Percentiles rank a stretch among this genome's conserved stretches.
These are phyloP conservation scores for Schizophyllum amplum DNA, from an alignment of 1,284 basidiomycete genomes.

Conservation along the genomic window DNA sequence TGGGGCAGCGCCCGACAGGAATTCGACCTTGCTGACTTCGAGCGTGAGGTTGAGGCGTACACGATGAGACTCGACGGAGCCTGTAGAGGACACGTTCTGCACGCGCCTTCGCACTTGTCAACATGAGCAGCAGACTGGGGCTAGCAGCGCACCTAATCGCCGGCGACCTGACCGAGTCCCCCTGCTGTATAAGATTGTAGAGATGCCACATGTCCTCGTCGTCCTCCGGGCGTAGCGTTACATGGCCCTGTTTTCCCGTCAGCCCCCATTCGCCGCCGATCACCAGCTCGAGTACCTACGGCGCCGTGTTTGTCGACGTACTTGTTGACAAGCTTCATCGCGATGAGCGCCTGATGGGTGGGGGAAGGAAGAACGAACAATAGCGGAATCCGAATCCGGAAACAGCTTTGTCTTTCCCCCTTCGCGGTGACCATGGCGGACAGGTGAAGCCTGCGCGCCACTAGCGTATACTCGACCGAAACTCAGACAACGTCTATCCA, in stretches of 20 bases:
- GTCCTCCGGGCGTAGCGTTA: constrained; percentile 86
- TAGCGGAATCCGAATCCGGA: not conserved
- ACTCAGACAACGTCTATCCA: constrained; percentile 13
- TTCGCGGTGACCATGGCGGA: constrained; percentile 7
- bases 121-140: constrained; percentile 3
- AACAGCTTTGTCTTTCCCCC: not conserved
- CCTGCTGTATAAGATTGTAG: constrained; percentile 93
- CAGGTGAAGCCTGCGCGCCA: constrained; percentile 10
- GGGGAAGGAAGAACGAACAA: not conserved
- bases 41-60: constrained; percentile 84
- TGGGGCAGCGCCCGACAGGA: constrained; percentile 55
- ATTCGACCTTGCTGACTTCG: constrained; percentile 62
- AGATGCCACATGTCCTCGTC: constrained; percentile 99
- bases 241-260: constrained; percentile 58
- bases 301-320: constrained; percentile 74
- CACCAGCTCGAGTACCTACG: constrained; percentile 34
- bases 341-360: not conserved
- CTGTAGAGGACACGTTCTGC: constrained; percentile 81
- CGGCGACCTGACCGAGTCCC: constrained; percentile 84
- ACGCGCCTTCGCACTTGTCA: constrained; percentile 39
- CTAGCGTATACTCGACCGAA: not conserved
- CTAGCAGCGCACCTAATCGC: constrained; percentile 61
- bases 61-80: constrained; percentile 88
- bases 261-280: constrained; percentile 13
- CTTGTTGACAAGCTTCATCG: constrained; percentile 72